Evolutionary conservation across 202 grass and related monocot genomes (phyloP).

Genomic region (Cymbopogon flexuosus): DNA sequence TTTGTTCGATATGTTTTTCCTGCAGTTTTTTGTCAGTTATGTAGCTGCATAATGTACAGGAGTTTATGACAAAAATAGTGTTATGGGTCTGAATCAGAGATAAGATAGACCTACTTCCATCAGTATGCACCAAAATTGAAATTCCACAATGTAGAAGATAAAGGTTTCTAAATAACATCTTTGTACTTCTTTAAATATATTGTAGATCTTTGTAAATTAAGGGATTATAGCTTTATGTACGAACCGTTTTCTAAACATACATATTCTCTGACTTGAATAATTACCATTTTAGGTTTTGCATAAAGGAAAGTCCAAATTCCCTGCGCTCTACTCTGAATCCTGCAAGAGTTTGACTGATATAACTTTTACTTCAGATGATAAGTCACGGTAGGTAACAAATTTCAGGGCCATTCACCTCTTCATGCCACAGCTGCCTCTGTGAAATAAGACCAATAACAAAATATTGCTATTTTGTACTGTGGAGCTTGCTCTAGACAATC

Average conservation of each 20-base stretch:
- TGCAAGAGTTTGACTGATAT: conserved; percentile 66
- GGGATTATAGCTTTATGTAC: too few species aligned
- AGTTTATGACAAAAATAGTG: background rate
- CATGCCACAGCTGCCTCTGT: too few species aligned
- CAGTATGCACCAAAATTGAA: background rate
- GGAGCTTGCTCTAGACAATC: background rate
- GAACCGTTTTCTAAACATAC: background rate
- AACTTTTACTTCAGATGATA: conserved; percentile 68
- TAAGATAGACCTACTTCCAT: conserved; percentile 1
- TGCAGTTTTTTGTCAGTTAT: background rate
- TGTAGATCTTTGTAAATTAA: too few species aligned
- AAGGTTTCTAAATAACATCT: too few species aligned
- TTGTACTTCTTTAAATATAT: too few species aligned
- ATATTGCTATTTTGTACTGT: conserved; percentile 10
- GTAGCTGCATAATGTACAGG: background rate
- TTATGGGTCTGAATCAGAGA: background rate
- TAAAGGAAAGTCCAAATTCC: conserved; percentile 72
- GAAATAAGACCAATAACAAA: background rate
- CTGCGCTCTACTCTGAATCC: conserved; percentile 30
- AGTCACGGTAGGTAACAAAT: conserved; percentile 50
- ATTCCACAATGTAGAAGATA: background rate
- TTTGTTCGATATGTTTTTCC: background rate
- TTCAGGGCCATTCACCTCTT: background rate
- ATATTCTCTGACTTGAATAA: conserved; percentile 14
- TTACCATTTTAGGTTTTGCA: conserved; percentile 46